Evolutionary conservation across 257 asterid genomes (phyloP), one percentile per base, ranked within the genome.

Genomic region (Primulina huaijiensis): DNA sequence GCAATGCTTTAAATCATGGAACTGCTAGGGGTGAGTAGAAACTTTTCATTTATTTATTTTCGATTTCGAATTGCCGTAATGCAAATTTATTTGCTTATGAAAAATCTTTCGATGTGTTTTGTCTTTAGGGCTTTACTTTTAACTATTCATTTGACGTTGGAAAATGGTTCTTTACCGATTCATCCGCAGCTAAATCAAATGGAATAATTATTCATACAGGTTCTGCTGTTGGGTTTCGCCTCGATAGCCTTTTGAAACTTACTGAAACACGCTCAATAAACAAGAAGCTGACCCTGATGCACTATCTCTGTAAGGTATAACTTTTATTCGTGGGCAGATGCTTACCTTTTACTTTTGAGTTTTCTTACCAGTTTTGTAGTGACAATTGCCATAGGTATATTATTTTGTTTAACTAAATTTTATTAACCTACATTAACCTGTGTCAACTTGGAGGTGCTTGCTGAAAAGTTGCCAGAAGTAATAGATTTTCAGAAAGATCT

Each of bases 1-100:
- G 96, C 50, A 92, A 92, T 85, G 95, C 94, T 74, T 84, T 92
- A 67, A 92, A 92, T 83, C 88, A 88, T 23, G 98, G 98, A 79
- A 92, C 96, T 40, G 96, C 96, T 59, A 88, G 95, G 78, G 98
- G 97, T 87, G 37, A 71, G 83, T 75, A 31, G 55, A 30, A 71
- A 25, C 6, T 3, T 50, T 27, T 40, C 35, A 21, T 50, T 62
- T 73, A 53, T 30, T 66, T 63, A 71, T 55, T 29, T 3, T 43
- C 3, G 6, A 11, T 29, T 2, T 43, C 3, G n/a, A 11, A 11
- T 12, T 12, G 1, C 0, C 55, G 64, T 69, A 8, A 31, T 2
- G 20, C 11, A 2, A 25, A 59, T 65, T 57, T 33, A 60, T 35
- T 55, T 8, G 27, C 35, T 37, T 29, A 14, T 21, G 20, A 31